Evolutionary conservation across 1,284 basidiomycete genomes (phyloP).

Genomic region (Cerrena zonata): DNA sequence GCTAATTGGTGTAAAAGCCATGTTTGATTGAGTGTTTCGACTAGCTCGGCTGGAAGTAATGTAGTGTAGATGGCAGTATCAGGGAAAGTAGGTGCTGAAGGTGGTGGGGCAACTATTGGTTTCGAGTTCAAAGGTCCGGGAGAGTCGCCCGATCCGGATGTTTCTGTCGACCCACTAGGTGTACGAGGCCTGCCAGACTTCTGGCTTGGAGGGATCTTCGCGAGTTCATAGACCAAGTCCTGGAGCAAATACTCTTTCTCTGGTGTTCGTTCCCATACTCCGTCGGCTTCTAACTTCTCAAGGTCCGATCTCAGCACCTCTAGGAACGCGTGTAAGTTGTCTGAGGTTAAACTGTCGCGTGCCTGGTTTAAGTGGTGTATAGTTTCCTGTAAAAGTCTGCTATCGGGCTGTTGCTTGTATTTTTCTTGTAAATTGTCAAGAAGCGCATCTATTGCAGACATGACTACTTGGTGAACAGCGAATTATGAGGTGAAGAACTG

Average conservation of each 20-base stretch:
- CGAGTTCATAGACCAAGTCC: not conserved
- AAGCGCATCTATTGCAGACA: not conserved
- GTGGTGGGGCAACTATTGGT: constrained; percentile 23
- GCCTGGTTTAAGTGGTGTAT: not conserved
- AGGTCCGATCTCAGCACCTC: not conserved
- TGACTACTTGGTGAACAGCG: too few relatives aligned
- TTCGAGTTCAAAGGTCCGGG: not conserved
- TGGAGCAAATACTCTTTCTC: not conserved
- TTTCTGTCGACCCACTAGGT: not conserved
- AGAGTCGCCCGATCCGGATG: not conserved
- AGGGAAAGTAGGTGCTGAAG: constrained; percentile 24
- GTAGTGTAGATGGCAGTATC: constrained; percentile 24
- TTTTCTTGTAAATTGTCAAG: not conserved
- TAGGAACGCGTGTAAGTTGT: too few relatives aligned
- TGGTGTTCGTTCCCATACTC: not conserved
- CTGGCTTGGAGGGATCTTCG: not conserved
- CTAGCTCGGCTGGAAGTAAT: constrained; percentile 46
- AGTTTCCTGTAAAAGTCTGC: not conserved
- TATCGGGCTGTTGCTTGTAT: not conserved
- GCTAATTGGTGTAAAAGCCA: constrained; percentile 62
- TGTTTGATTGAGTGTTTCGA: constrained; percentile 48
- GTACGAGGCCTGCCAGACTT: not conserved
- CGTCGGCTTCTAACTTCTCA: constrained; percentile 11
- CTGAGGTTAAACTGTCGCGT: not conserved
- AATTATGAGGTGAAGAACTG: too few relatives aligned